Conservation (phyloP, 73 alveolate genomes). For the Paraurostyla sp. region DNA sequence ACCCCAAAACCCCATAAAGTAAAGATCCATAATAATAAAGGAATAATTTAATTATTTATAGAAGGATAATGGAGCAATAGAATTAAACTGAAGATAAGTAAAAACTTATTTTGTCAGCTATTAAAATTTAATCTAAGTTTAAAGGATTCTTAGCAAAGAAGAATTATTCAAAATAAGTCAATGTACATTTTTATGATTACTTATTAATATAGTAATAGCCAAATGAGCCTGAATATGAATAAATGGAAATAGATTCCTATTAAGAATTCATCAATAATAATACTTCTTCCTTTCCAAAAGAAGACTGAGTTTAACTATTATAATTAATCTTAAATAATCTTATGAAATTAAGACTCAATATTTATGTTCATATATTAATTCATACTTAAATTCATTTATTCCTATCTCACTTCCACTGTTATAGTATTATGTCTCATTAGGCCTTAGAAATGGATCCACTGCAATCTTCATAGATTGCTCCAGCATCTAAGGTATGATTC, state of each 20-base stretch:
- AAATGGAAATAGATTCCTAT: too few relatives aligned
- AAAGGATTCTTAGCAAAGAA: conserved; percentile 5
- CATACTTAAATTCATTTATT: conserved; percentile 25
- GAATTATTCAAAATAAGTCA: background rate
- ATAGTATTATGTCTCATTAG: background rate
- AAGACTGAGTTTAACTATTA: background rate
- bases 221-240: background rate
- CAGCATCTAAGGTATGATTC: conserved; percentile 64
- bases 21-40: too few relatives aligned
- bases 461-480: conserved; percentile 71
- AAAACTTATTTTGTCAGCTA: too few relatives aligned
- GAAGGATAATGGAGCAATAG: too few relatives aligned
- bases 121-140: background rate
- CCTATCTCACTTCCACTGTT: background rate
- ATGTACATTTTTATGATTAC: background rate
- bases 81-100: too few relatives aligned
- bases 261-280: too few relatives aligned
- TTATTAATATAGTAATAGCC: background rate
- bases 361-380: conserved; percentile 11
- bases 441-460: conserved; percentile 65
- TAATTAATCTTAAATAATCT: background rate
- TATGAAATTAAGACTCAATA: too few relatives aligned
- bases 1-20: too few relatives aligned
- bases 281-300: background rate
- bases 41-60: too few relatives aligned